Conservation (phyloP, 495 filamentous ascomycete genomes). For the Lichina pygmaea region DNA sequence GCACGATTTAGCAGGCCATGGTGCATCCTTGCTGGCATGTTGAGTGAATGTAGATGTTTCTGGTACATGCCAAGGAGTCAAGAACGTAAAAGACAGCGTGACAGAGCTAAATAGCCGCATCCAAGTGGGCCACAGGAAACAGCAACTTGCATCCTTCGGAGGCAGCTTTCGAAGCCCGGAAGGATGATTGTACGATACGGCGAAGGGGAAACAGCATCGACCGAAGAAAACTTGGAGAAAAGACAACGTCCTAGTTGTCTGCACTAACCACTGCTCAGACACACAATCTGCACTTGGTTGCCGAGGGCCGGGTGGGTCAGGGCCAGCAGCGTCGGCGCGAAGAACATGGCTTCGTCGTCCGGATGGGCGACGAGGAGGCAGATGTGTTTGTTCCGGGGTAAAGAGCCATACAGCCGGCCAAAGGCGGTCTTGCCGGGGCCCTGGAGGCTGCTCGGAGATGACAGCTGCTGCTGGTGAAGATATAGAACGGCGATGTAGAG, state of each 20-base stretch:
- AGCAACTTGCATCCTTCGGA: no score
- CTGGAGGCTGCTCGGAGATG: no score
- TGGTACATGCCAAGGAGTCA: no score
- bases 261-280: constrained; percentile 49
- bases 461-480: no score
- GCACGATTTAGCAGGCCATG: not conserved
- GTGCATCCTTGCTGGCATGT: not conserved
- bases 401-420: not conserved
- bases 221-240: not conserved
- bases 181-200: no score
- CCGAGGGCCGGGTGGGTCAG: constrained; percentile 47
- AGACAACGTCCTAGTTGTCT: not conserved
- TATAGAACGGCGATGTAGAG: not conserved
- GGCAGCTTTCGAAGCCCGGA: no score
- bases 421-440: no score
- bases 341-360: constrained; percentile 99
- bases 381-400: constrained; percentile 40
- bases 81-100: no score
- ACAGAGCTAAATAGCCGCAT: no score
- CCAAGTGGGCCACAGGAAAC: no score
- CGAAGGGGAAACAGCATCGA: not conserved
- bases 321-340: constrained; percentile 62
- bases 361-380: constrained; percentile 87
- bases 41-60: not conserved
- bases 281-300: constrained; percentile 83